Conservation (phyloP, 768 basidiomycete genomes). For the Agaricus blazei region DNA sequence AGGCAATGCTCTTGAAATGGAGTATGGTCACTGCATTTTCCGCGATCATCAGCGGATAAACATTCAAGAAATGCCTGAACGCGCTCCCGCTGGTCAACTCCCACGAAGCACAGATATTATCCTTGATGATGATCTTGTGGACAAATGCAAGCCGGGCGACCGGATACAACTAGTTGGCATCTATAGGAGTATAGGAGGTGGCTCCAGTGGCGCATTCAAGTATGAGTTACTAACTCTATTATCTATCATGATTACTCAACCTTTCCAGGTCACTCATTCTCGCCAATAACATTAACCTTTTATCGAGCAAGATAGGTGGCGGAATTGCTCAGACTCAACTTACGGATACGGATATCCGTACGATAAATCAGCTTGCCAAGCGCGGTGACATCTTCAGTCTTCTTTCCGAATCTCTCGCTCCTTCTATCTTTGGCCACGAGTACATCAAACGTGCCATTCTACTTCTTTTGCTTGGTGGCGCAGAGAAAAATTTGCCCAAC, state of each 20-base stretch:
- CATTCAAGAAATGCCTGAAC: conserved; percentile 99
- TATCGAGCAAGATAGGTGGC: conserved; percentile 92
- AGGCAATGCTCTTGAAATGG: conserved; percentile 80
- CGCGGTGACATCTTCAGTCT: conserved; percentile 82
- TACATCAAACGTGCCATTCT: conserved; percentile 93
- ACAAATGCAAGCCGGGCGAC: conserved; percentile 97
- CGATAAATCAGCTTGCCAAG: conserved; percentile 91
- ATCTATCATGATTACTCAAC: conserved; percentile 10
- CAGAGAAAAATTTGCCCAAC: conserved; percentile 96
- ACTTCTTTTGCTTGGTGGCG: conserved; percentile 89
- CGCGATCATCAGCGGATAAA: conserved; percentile 95
- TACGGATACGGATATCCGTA: conserved; percentile 91
- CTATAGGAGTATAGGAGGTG: conserved; percentile 92
- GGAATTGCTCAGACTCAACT: conserved; percentile 91
- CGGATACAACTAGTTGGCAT: conserved; percentile 94
- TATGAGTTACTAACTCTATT: conserved; percentile 29
- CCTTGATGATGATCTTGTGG: conserved; percentile 93
- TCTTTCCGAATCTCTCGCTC: conserved; percentile 91
- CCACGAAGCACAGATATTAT: conserved; percentile 96
- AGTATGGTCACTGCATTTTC: conserved; percentile 90
- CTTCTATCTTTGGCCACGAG: conserved; percentile 95
- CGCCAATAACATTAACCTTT: conserved; percentile 91
- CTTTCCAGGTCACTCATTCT: conserved; percentile 77
- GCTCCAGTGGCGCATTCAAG: conserved; percentile 92
- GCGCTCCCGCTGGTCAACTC: conserved; percentile 94